Evolutionary conservation across 83 land plant genomes (phyloP).

Genomic region (Diphasiastrum complanatum): DNA sequence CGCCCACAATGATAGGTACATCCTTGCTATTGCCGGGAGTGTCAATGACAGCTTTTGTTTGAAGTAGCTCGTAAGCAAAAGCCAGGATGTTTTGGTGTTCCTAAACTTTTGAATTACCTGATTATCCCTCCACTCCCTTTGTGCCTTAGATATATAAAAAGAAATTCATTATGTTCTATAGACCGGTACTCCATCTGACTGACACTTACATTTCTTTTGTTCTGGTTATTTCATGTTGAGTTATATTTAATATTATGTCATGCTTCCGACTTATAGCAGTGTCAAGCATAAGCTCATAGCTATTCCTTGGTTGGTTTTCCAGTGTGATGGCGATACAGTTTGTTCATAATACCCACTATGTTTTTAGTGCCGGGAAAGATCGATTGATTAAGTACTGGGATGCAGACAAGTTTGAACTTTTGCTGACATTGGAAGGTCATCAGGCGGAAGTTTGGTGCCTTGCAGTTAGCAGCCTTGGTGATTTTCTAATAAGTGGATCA

Average conservation of each 20-base stretch:
- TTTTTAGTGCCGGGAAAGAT: conserved; percentile 95
- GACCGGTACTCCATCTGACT: too few relatives aligned
- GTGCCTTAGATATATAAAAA: too few relatives aligned
- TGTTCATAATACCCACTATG: conserved; percentile 90
- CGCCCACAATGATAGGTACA: conserved; percentile 93
- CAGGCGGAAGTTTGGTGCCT: conserved; percentile 92
- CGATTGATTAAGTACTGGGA: conserved; percentile 96
- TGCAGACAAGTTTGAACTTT: conserved; percentile 95
- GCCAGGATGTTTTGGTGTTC: too few relatives aligned
- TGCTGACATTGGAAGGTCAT: conserved; percentile 95
- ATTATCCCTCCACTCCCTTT: too few relatives aligned
- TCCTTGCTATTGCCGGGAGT: not conserved
- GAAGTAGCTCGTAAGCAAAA: too few relatives aligned
- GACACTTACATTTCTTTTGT: too few relatives aligned
- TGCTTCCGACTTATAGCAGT: not conserved
- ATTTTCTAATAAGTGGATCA: conserved; percentile 90
- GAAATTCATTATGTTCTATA: too few relatives aligned
- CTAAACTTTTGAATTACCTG: too few relatives aligned
- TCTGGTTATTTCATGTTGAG: too few relatives aligned
- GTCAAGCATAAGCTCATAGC: too few relatives aligned
- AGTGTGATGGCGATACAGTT: conserved; percentile 94
- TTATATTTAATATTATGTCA: not conserved
- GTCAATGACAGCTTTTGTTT: not conserved
- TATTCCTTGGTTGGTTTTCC: conserved; percentile 25
- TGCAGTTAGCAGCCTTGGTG: conserved; percentile 83